Evolutionary conservation across 1,139 yeast genomes (phyloP), one percentile per base, ranked within the genome.

Genomic region (Suhomyces guaymorum): DNA sequence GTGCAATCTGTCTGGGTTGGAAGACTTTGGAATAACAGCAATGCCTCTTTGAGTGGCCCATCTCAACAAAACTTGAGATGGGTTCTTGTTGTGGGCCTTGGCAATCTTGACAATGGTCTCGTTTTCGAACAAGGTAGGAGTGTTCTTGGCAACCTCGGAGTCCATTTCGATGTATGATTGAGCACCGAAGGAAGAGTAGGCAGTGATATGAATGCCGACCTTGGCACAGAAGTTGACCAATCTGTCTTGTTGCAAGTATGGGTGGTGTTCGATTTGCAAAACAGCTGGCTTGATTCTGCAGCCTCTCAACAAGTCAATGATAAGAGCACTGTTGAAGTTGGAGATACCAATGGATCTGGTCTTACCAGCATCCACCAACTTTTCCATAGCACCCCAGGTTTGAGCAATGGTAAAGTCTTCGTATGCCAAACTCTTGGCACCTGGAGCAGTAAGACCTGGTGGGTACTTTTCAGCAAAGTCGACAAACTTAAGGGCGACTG

Each of bases 231-330:
- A 85, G 49, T 81, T 73, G 43, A 87, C 61, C 57, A 87, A 70
- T 47, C 70, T 70, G 41, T 75, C 75, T 66, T 88, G 96, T 48
- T 84, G 86, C 60, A 88, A 73, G 70, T 86, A 88, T 48, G 96
- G 96, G 61, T 88, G 96, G 64, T 85, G 92, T 69, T 89, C 97
- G 56, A 89, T 84, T 65, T 89, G 96, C 51, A 85, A 73, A 36
- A 78, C 88, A 35, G 84, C 85, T 33, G 97, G 96, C 51, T 70
- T 76, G 55, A 87, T 78, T 49, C 69, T 75, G 46, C 85, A 82
- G 42, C 80, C 78, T 57, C 88, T 77, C 43, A 85, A 66, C 52
- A 88, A 70, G 55, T 89, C 96, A 51, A 76, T 78, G 48, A 89
- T 63, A 54, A 85, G 66, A 14, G 80, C 83, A 46, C 57, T 94